Evolutionary conservation across 2,329 filamentous ascomycete genomes (phyloP).

Genomic region (Trichoderma sp.): DNA sequence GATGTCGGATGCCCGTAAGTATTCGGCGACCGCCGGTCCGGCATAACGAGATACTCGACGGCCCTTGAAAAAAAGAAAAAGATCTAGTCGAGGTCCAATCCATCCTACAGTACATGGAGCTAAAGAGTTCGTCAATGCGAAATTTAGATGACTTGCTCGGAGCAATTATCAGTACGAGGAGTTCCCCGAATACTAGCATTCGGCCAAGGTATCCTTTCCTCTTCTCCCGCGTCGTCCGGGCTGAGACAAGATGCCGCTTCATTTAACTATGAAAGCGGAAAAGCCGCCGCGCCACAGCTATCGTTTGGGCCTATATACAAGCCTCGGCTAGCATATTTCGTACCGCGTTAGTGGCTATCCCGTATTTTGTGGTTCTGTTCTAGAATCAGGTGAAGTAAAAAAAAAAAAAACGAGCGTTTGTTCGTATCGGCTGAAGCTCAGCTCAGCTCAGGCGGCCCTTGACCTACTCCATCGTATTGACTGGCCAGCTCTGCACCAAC

Average conservation of each 20-base stretch:
- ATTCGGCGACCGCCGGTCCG: slow-evolving; percentile 7
- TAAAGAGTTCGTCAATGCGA: neutral
- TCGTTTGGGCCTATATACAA: neutral
- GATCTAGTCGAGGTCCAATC: neutral
- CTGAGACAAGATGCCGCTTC: neutral
- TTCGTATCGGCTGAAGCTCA: slow-evolving; percentile 15
- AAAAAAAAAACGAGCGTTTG: neutral
- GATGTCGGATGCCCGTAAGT: slow-evolving; percentile 5
- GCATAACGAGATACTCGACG: neutral
- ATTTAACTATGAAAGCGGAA: neutral
- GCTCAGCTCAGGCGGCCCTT: slow-evolving; percentile 19
- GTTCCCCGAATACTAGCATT: neutral
- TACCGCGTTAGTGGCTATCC: neutral
- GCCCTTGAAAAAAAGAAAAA: neutral
- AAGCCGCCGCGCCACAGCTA: slow-evolving; percentile 2
- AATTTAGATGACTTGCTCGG: neutral
- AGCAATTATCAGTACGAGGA: neutral
- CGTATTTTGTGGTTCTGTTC: slow-evolving; percentile 11
- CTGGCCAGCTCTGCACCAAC: neutral
- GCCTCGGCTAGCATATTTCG: slow-evolving; percentile 10
- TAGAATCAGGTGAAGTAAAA: slow-evolving; percentile 1
- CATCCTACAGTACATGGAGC: neutral
- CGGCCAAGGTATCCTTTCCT: neutral
- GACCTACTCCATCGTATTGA: slow-evolving; percentile 2
- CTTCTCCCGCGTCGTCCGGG: neutral